Base-by-base conservation (phyloP, 352 stramenopile genomes). In the Phytophthora pini region DNA sequence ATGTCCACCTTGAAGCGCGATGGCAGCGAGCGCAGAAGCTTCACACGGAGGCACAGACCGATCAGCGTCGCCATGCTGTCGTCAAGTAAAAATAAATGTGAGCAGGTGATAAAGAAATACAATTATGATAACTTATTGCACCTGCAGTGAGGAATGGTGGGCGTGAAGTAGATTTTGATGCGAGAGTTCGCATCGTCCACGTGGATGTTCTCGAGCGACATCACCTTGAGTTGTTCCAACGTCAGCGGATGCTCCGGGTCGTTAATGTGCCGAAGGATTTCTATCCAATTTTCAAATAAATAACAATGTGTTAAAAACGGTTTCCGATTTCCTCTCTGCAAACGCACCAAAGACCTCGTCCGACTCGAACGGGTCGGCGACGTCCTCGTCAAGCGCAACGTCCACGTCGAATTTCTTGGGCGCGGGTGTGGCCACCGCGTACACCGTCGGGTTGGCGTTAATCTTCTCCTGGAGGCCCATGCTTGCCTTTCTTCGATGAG, bases 111-210 rank as follows among this genome's bases (percentile, higher is more conserved):
- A 55, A 36, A 50, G 2, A 56, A n/a, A 11, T 20, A 27, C 43
- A n/a, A 34, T 64, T 24, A 15, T 22, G 17, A 32, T 27, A 40
- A n/a, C 12, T 26, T 31, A 2, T 47, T 49, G 43, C 43, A 86
- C 82, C 82, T 94, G 87, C 97, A 99, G 82, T 99, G 97, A 46
- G 96, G 97, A 61, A 99, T 98, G 24, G 97, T 99, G 22, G 97
- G 97, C 66, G 93, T 97, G 73, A 95, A 97, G 53, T 80, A 90
- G 29, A 98, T 79, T 51, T 78, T 80, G 15, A 98, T 78, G 56
- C 70, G 76, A 63, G 84, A 97, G 31, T 77, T 81, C 1, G 57
- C 65, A 64, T 98, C 88, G 61, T 97, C 82, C 31, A 98, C 89
- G 50, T 82, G 74, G 36, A 98, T 88, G 65, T 97, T 97, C 64